Evolutionary conservation across 2,329 filamentous ascomycete species (phyloP).

Genomic region (Diaporthe amygdali): DNA sequence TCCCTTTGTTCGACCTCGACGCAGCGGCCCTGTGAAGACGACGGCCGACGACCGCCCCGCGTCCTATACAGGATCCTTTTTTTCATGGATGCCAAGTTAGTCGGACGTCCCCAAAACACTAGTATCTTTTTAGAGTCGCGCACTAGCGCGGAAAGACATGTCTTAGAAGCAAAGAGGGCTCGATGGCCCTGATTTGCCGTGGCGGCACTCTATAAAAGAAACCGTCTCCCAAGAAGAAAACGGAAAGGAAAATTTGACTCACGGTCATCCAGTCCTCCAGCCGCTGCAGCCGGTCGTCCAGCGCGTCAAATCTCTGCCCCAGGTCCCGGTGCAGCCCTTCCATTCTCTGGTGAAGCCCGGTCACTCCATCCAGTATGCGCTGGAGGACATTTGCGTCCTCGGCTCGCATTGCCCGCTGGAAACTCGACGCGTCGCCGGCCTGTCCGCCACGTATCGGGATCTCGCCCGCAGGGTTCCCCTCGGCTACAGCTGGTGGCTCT

Average conservation of each 20-base stretch:
- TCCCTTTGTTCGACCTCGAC: neutral
- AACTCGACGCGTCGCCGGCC: neutral
- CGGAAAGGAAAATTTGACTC: neutral
- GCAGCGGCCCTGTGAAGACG: neutral
- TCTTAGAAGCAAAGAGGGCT: constrained; percentile 1
- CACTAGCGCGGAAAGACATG: constrained; percentile 11
- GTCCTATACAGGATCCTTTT: constrained; percentile 3
- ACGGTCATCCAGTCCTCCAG: constrained; percentile 21
- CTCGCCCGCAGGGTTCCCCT: neutral
- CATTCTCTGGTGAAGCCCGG: constrained; percentile 20
- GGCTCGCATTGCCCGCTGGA: neutral
- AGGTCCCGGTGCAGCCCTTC: constrained; percentile 20
- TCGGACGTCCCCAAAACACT: neutral
- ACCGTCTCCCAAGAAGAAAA: neutral
- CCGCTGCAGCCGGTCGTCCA: constrained; percentile 24
- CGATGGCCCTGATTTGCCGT: neutral
- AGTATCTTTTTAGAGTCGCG: neutral
- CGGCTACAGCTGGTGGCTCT: neutral
- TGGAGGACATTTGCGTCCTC: constrained; percentile 14
- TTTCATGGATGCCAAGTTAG: neutral
- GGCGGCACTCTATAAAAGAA: neutral
- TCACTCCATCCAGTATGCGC: constrained; percentile 18
- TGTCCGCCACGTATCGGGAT: constrained; percentile 14
- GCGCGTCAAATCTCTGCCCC: constrained; percentile 16
- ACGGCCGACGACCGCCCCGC: neutral